Evolutionary conservation across 345 rosid genomes (phyloP).

Genomic region (Hirschfeldia incana): DNA sequence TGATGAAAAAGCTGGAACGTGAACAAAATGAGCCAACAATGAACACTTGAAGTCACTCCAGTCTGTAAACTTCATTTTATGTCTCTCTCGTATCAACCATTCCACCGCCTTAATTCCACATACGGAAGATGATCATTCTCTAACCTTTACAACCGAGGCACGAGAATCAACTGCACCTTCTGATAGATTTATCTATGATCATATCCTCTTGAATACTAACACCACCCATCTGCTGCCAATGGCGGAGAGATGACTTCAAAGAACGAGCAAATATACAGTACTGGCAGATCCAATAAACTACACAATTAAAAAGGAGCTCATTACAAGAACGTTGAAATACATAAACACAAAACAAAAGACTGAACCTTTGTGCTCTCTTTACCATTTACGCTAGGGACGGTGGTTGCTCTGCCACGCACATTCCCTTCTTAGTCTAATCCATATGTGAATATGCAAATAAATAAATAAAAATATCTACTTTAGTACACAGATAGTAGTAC

Average conservation of each 20-base stretch:
- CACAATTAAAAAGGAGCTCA: not conserved
- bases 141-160: conserved; percentile 84
- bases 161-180: conserved; percentile 75
- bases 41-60: too few species aligned
- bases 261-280: conserved; percentile 62
- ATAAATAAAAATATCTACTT: conserved; percentile 4
- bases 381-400: conserved; percentile 88
- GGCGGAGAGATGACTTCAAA: conserved; percentile 76
- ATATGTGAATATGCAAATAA: conserved; percentile 67
- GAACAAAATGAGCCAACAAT: too few species aligned
- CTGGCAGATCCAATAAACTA: conserved; percentile 98
- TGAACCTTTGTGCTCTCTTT: conserved; percentile 27
- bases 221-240: conserved; percentile 97
- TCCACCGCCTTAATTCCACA: too few species aligned
- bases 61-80: too few species aligned
- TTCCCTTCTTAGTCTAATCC: conserved; percentile 97
- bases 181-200: conserved; percentile 78
- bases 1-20: too few species aligned
- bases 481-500: conserved; percentile 11
- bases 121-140: too few species aligned
- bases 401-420: conserved; percentile 86
- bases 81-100: too few species aligned
- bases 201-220: conserved; percentile 79
- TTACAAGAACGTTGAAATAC: not conserved
- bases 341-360: not conserved